phyloP scores from a whole-genome alignment of 306 rosid species.

The Hippophae gyantsensis region DNA sequence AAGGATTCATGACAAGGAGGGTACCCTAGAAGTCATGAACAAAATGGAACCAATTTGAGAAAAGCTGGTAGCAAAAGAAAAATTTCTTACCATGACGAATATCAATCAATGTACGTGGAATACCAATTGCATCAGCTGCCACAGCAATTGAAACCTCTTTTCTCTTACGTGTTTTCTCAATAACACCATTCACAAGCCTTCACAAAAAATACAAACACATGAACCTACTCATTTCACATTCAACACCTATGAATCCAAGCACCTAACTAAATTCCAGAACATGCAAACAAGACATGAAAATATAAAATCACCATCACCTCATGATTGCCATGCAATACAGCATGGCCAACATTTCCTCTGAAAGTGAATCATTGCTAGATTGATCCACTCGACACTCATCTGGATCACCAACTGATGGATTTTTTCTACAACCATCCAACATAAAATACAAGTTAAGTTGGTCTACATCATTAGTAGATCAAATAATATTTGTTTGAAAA shows the following conservation, averaged over 20 bases:
- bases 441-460: neutral
- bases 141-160: slow-evolving; percentile 56
- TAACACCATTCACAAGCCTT: slow-evolving; percentile 83
- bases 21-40: neutral
- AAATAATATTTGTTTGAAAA: neutral
- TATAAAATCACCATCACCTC: slow-evolving; percentile 39
- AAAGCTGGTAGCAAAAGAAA: neutral
- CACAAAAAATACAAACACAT: slow-evolving; percentile 10
- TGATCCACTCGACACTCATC: slow-evolving; percentile 23
- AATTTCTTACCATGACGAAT: slow-evolving; percentile 69
- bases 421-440: slow-evolving; percentile 19
- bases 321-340: slow-evolving; percentile 70
- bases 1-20: neutral
- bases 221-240: neutral
- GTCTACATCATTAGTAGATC: neutral
- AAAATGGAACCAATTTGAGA: neutral
- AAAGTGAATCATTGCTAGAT: slow-evolving; percentile 28
- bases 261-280: neutral
- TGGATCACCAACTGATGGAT: slow-evolving; percentile 10
- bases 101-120: slow-evolving; percentile 81
- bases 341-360: slow-evolving; percentile 69
- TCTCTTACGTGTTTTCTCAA: slow-evolving; percentile 81
- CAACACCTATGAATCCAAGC: no score
- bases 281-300: neutral
- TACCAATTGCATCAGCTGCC: slow-evolving; percentile 68